Evolutionary conservation across 495 filamentous ascomycete species (phyloP), one percentile per base, ranked within the genome.

Genomic region (Xylaria castorea): DNA sequence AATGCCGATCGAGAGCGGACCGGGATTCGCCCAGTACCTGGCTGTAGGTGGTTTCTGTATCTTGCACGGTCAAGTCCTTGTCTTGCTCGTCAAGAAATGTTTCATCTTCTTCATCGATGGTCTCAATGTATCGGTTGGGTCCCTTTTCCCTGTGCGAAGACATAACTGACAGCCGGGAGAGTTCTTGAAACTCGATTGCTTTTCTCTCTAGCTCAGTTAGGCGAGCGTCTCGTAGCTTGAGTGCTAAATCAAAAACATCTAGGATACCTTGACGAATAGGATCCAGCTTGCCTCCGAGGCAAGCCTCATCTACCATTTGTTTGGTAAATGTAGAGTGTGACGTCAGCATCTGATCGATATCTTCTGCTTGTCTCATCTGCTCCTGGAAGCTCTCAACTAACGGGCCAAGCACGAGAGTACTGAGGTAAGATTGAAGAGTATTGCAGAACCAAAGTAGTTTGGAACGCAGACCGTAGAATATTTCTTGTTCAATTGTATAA

Each of bases 361-460:
- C 94, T 38, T 88, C 85, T 0, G 94, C 88, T 30, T 80, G 81
- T 22, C 78, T 76, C 48, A 98, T 83, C 3, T 83, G 78, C 18
- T 76, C 80, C 16, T 81, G 80, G 78, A 98, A 83, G 18, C 82
- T 79, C 25, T 78, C 74, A 0, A 84, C 87, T 51, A 88, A 84
- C 0, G 88, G 89, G 5, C 84, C 86, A 6, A 97, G 83, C 5
- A 95, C 92, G 18, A 92, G 83, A 36, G 90, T 89, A 14, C 90
- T 92, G 3, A 97, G 80, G 76, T 98, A 94, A 40, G 89, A 87
- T 74, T 92, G 89, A 2, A 98, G 71, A 0, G 87, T 88, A 74
- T 93, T 91, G 67, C 89, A 85, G 78, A 97, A 94, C 91, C 93
- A 95, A 18, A 97, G 81, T 16, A 97, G 84, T 36, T 90, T 88